Evolutionary conservation across 768 basidiomycete species (phyloP).

Genomic region (Trametopsis cervina): DNA sequence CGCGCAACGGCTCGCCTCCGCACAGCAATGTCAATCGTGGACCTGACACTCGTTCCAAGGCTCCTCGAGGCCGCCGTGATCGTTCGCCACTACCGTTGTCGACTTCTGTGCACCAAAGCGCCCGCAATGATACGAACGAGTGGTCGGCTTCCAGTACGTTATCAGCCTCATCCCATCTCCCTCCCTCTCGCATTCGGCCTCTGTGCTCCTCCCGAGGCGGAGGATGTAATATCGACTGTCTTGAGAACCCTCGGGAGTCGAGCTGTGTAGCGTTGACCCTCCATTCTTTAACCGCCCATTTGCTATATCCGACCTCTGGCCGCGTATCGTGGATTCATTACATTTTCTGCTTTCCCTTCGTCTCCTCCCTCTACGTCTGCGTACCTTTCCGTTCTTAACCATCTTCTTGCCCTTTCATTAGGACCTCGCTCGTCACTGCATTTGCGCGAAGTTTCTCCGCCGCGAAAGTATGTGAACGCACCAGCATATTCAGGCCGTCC

Average conservation of each 20-base stretch:
- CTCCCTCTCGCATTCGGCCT: constrained; percentile 31
- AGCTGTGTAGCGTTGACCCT: constrained; percentile 22
- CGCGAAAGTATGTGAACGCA: background rate
- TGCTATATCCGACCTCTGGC: constrained; percentile 33
- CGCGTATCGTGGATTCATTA: constrained; percentile 35
- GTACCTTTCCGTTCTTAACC: constrained; percentile 28
- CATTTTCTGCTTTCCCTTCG: constrained; percentile 27
- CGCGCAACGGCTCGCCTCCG: background rate
- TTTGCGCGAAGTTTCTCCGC: constrained; percentile 26
- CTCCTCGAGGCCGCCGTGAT: constrained; percentile 11
- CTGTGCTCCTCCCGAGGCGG: constrained; percentile 29
- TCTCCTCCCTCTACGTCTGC: constrained; percentile 19
- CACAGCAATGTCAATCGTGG: background rate
- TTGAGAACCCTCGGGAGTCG: constrained; percentile 40
- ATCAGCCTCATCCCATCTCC: constrained; percentile 43
- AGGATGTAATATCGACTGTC: constrained; percentile 24
- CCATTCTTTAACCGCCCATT: constrained; percentile 26
- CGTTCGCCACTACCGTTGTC: constrained; percentile 2
- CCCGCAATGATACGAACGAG: constrained; percentile 15
- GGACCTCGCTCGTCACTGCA: constrained; percentile 39
- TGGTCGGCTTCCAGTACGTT: constrained; percentile 52
- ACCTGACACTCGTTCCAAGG: constrained; percentile 4
- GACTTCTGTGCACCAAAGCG: constrained; percentile 9
- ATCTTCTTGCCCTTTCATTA: constrained; percentile 35
- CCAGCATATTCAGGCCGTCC: constrained; percentile 4